phyloP scores from a whole-genome alignment of 306 rosid genomes.

The Trifolium repens region DNA sequence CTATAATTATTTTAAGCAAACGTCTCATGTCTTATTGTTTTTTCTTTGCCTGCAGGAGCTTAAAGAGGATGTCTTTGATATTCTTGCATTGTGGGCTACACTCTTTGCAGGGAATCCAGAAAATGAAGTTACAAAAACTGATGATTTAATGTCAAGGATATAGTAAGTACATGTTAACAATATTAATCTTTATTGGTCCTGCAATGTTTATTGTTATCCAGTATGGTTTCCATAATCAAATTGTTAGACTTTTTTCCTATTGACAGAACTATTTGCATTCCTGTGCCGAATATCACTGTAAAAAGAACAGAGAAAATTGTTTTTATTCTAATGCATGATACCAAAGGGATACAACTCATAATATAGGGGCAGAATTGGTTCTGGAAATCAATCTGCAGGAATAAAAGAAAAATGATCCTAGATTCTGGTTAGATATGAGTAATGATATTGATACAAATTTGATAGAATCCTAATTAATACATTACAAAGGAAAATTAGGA shows the following conservation, averaged over 20 bases:
- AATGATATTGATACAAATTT: no score
- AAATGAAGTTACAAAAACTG: constrained; percentile 62
- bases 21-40: constrained; percentile 35
- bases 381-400: no score
- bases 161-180: constrained; percentile 55
- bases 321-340: not conserved
- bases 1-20: constrained; percentile 19
- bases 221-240: constrained; percentile 11
- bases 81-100: constrained; percentile 89
- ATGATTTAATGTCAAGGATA: constrained; percentile 70
- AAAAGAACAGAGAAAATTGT: not conserved
- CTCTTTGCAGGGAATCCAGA: constrained; percentile 74
- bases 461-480: no score
- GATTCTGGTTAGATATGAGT: no score
- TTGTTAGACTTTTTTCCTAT: not conserved
- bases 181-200: constrained; percentile 16
- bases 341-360: not conserved
- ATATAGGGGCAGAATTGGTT: not conserved
- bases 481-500: no score
- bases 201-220: constrained; percentile 23
- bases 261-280: not conserved
- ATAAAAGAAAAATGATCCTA: no score
- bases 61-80: constrained; percentile 90
- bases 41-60: constrained; percentile 71
- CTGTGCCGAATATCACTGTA: not conserved